Evolutionary conservation across 1,284 basidiomycete genomes (phyloP), one percentile per base, ranked within the genome.

Genomic region (Trichosporon faecale): DNA sequence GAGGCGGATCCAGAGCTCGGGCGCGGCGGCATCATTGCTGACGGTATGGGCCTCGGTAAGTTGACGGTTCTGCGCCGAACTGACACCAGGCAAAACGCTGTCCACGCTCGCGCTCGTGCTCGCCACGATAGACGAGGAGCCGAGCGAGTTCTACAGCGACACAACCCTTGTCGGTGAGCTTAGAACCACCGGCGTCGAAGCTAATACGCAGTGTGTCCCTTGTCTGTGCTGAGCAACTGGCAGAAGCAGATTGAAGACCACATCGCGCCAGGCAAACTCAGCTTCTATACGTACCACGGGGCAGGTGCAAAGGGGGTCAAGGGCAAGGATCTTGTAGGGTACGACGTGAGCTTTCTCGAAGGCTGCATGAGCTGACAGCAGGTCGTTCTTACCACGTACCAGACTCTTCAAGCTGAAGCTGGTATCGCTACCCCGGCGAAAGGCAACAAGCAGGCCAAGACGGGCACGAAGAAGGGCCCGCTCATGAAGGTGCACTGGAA

Each of bases 151-250:
- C n/a, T 88, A 85, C 76, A 89, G 87, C 52, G 88, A 87, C 46
- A 82, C 88, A 11, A 94, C 92, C 0, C 86, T 95, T 21, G 90
- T 95, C 29, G 91, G 92, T 91, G 77, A 66, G 87, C 72, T 52
- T 18, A 2, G 21, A 1, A n/a, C n/a, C 7, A n/a, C 65, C 0
- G 2, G 5, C 9, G 49, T 31, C 55, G 63, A 25, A 68, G 57
- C 64, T 35, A 66, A 66, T 63, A 3, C 27, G 21, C 76, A 94
- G 94, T 96, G 44, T 90, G 89, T 21, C 94, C 94, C 0, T 87
- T 95, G 21, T 94, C 92, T 0, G 89, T 96, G 1, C 82, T 95
- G 6, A 93, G 91, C 14, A 96, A 96, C 77, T 96, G 94, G 94
- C 90, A 92, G 77, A 91, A 92, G 76, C 94, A 96, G 80, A 89